Percentiles rank a stretch among this genome's conserved stretches.
phyloP scores from a whole-genome alignment of 768 basidiomycete genomes.

The Boletus fagicola region DNA sequence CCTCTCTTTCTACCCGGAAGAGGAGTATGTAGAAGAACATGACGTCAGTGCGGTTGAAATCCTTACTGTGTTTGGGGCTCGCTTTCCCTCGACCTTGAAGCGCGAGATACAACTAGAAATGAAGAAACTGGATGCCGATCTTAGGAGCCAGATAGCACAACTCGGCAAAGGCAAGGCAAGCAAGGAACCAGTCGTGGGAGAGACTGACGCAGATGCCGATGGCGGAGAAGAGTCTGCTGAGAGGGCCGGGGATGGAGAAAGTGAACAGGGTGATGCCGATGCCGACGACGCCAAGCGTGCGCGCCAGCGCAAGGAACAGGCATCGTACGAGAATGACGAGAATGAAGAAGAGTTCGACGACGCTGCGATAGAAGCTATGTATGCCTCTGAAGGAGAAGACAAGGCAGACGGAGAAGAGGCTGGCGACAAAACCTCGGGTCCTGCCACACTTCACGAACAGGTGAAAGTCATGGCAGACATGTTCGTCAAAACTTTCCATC shows the following conservation, averaged over 20 bases:
- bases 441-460: slow-evolving; percentile 38
- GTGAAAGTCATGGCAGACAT: slow-evolving; percentile 44
- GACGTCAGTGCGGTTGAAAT: slow-evolving; percentile 72
- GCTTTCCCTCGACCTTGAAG: slow-evolving; percentile 78
- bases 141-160: slow-evolving; percentile 74
- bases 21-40: slow-evolving; percentile 84
- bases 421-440: slow-evolving; percentile 18
- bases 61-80: slow-evolving; percentile 63
- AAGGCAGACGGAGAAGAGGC: slow-evolving; percentile 33
- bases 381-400: slow-evolving; percentile 48
- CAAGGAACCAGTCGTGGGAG: slow-evolving; percentile 41
- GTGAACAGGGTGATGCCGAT: slow-evolving; percentile 81
- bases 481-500: slow-evolving; percentile 59
- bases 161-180: slow-evolving; percentile 75
- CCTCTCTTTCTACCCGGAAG: slow-evolving; percentile 80
- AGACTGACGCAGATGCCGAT: slow-evolving; percentile 50
- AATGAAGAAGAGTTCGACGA: slow-evolving; percentile 48
- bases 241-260: slow-evolving; percentile 60
- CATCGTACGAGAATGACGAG: slow-evolving; percentile 66
- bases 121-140: slow-evolving; percentile 77
- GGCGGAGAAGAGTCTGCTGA: slow-evolving; percentile 46
- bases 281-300: slow-evolving; percentile 75
- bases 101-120: slow-evolving; percentile 85
- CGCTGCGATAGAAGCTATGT: slow-evolving; percentile 60
- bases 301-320: slow-evolving; percentile 68